Percentiles rank a stretch among this genome's conserved stretches.
phyloP scores from a whole-genome alignment of 352 stramenopile genomes.

The Phytopythium chamaehyphon region DNA sequence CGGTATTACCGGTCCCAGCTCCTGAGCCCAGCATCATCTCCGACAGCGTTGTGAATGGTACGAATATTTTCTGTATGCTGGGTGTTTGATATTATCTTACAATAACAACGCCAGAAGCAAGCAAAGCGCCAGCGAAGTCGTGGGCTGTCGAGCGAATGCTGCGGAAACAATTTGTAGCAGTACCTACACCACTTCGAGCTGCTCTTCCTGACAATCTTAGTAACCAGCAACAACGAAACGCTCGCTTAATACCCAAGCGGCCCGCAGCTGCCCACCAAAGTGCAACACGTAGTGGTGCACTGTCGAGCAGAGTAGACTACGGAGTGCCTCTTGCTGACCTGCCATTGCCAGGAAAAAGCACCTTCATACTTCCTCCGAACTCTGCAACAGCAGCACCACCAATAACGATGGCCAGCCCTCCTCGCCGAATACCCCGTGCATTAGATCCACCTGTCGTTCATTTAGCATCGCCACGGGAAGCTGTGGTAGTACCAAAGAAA shows the following conservation, averaged over 20 bases:
- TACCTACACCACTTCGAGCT: conserved; percentile 34
- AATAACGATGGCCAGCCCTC: conserved; percentile 1
- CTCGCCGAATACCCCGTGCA: neutral
- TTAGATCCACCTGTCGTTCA: neutral
- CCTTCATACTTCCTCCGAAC: conserved; percentile 1
- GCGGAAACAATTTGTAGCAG: conserved; percentile 31
- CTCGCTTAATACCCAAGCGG: neutral
- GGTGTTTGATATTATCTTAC: neutral
- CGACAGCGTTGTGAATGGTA: neutral
- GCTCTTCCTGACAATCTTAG: neutral
- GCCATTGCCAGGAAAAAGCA: conserved; percentile 2
- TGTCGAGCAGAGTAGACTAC: neutral
- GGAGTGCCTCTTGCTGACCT: neutral
- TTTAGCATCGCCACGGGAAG: neutral
- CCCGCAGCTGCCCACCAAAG: neutral
- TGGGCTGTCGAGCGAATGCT: conserved; percentile 61
- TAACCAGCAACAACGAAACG: neutral
- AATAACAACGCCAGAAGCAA: too few species aligned
- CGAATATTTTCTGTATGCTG: too few species aligned
- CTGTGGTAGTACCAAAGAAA: too few species aligned
- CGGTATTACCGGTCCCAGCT: neutral
- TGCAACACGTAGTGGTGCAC: neutral
- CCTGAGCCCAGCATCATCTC: neutral
- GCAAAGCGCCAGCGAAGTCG: conserved; percentile 28
- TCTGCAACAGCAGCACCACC: neutral